Evolutionary conservation across 2,329 filamentous ascomycete genomes (phyloP), one percentile per base, ranked within the genome.

Genomic region (Hypoxylon sp.): DNA sequence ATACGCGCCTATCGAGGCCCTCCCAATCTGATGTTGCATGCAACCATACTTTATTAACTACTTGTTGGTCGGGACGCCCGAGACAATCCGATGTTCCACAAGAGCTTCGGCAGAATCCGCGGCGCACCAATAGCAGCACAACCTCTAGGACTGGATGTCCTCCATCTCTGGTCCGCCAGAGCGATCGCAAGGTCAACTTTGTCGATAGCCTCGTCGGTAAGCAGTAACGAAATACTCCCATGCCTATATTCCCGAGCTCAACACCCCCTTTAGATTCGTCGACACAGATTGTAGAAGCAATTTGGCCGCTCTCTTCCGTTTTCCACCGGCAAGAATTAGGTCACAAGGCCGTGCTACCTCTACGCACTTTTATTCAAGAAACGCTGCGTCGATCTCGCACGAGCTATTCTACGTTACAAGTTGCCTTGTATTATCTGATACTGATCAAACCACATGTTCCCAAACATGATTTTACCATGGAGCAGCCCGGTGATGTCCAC

Each of bases 121-220:
- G 87, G 65, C 84, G 86, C 68, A 87, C 85, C 53, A 84, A 81
- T 62, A 82, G 81, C 68, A 86, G 87, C 66, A 79, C 84, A 30
- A 83, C 84, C 61, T 80, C 84, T 63, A 84, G 86, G 73, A 80
- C 87, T 71, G 86, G 87, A 73, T 85, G 87, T 74, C 91, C 92
- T 73, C 93, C 95, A 52, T 82, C 90, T 63, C 87, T 97, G 70
- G 85, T 94, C 69, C 91, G 94, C 75, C 94, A 97, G 83, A 88
- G 89, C 76, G 94, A 97, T 81, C 92, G 94, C 77, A 97, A 97
- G 85, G 88, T 93, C 77, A 94, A 91, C 62, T 97, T 98, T 77
- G 95, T 98, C 81, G 94, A 97, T 81, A 96, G 90, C 80, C 92
- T 97, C 79, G 94, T 97, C 84, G 95, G 95, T 97, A 93, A 93